phyloP scores from a whole-genome alignment of 2,329 filamentous ascomycete genomes.

The Fusarium equiseti region DNA sequence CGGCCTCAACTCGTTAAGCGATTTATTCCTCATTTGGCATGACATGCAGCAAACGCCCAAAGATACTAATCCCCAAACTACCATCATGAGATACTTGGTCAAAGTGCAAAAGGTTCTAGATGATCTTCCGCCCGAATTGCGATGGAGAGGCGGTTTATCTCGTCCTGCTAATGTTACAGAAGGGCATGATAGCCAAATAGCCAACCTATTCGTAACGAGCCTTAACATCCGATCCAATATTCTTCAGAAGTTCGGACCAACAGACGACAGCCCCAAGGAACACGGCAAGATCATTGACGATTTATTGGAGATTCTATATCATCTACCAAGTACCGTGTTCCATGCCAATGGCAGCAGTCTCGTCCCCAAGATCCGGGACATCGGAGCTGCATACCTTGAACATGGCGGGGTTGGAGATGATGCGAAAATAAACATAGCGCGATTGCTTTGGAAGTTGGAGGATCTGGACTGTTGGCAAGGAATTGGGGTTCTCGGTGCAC shows the following conservation, averaged over 20 bases:
- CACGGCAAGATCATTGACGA: conserved; percentile 53
- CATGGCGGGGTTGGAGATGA: conserved; percentile 29
- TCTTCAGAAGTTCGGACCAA: conserved; percentile 49
- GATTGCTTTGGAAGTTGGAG: conserved; percentile 48
- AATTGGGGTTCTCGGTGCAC: conserved; percentile 23
- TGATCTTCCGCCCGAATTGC: conserved; percentile 50
- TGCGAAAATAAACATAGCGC: conserved; percentile 45
- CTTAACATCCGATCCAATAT: conserved; percentile 54
- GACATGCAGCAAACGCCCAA: conserved; percentile 40
- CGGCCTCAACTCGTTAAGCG: conserved; percentile 50
- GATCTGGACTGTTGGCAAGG: conserved; percentile 52
- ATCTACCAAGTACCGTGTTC: conserved; percentile 50
- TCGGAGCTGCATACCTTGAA: conserved; percentile 52
- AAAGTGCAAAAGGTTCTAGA: conserved; percentile 50
- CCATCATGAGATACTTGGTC: conserved; percentile 26
- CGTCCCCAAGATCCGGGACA: conserved; percentile 55
- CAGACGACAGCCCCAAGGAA: conserved; percentile 29
- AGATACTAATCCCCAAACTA: conserved; percentile 8
- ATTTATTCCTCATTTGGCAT: conserved; percentile 53
- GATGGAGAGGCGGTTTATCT: conserved; percentile 54
- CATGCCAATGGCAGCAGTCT: conserved; percentile 52
- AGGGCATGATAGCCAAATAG: conserved; percentile 54
- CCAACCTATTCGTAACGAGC: conserved; percentile 54
- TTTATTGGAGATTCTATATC: conserved; percentile 52
- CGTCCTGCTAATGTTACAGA: conserved; percentile 47